Base-by-base conservation (phyloP, 176 grass and related monocot genomes). In the Microstegium vimineum region DNA sequence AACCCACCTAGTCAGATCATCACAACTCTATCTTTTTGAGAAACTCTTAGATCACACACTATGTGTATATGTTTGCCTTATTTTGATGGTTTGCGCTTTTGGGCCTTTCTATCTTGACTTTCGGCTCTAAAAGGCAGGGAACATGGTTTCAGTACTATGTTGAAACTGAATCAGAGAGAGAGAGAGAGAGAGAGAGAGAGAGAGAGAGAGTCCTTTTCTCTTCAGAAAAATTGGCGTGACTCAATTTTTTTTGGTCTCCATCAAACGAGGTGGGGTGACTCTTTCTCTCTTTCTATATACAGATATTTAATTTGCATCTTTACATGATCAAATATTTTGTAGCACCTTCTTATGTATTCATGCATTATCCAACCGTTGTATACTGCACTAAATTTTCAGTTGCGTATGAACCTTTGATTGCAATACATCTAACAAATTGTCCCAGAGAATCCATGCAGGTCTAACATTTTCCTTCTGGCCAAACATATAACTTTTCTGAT, bases 21-120 rank as follows among this genome's bases (percentile, higher is more conserved):
- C 38, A 73, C 46, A 17, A 23, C 16, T 64, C 72, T 86, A 45
- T 63, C 59, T 16, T 65, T 13, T 80, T 42, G 31, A 65, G 76
- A 18, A 73, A 71, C 72, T 67, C 23, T 80, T 82, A 60, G 47
- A 87, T 61, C 62, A 69, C 62, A 76, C 49, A 40, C 30, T 69
- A 69, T 36, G 30, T 46, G 62, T 28, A 38, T 22, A 46, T 43
- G 26, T 28, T 62, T 81, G 41, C 38, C 30, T 79, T 82, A 70
- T 23, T 59, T 85, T n/a, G 40, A 22, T 64, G 34, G 30, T 30
- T 16, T 63, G 32, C 34, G 23, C 28, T 63, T 71, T 22, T 30
- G 61, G 75, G 22, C 6, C 28, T 22, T 62, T 47, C 30, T 85
- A 47, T 62, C 37, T 62, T 15, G 38, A 49, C 66, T 85, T 85